Evolutionary conservation across 805 yeast genomes (phyloP).

Genomic region (Myxozyma mucilagina): DNA sequence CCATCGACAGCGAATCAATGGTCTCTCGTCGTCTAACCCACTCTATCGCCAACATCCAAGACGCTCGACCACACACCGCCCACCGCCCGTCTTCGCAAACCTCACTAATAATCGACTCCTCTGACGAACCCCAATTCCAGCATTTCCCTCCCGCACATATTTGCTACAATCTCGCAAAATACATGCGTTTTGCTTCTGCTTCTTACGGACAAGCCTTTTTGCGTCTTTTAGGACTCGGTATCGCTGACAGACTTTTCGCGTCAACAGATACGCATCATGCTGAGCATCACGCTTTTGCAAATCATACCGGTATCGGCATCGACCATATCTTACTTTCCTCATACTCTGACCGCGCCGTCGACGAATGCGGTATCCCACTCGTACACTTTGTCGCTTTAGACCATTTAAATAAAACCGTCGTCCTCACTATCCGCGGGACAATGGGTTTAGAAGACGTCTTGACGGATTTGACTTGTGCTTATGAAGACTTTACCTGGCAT

Average conservation of each 20-base stretch:
- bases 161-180: conserved; percentile 38
- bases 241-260: conserved; percentile 32
- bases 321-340: conserved; percentile 40
- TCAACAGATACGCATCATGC: conserved; percentile 35
- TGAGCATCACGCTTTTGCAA: conserved; percentile 40
- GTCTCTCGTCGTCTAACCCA: too few relatives aligned
- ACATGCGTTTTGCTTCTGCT: conserved; percentile 40
- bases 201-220: conserved; percentile 42
- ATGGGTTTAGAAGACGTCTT: conserved; percentile 40
- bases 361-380: conserved; percentile 38
- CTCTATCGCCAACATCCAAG: too few relatives aligned
- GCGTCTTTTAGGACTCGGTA: conserved; percentile 38
- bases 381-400: conserved; percentile 40
- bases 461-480: conserved; percentile 40
- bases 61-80: conserved; percentile 7
- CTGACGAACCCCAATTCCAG: conserved; percentile 29
- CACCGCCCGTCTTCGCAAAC: conserved; percentile 29
- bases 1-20: too few relatives aligned
- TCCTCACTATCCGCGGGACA: conserved; percentile 41
- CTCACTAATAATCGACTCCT: conserved; percentile 25
- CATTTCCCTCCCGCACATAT: conserved; percentile 37
- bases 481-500: conserved; percentile 38
- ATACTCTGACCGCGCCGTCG: conserved; percentile 35
- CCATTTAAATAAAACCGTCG: conserved; percentile 39
- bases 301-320: conserved; percentile 37